Percentiles rank a stretch among this genome's conserved stretches.
Conservation (phyloP, 192 early-diverging fungal species). For the Coemansia guatemalensis region DNA sequence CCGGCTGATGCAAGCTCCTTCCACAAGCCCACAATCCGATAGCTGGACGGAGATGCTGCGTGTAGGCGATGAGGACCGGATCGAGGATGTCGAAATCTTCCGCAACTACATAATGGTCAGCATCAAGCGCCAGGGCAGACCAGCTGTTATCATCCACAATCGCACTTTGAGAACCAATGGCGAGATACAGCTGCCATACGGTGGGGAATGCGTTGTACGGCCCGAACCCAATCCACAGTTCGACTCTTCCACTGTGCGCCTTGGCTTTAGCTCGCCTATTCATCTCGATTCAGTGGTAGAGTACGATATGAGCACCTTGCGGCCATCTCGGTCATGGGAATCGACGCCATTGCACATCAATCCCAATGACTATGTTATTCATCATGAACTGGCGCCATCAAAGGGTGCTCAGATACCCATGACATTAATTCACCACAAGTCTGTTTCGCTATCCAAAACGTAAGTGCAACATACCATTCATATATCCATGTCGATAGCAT, state of each 20-base stretch:
- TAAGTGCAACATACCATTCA: slow-evolving; percentile 1
- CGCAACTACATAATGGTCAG: slow-evolving; percentile 40
- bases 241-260: slow-evolving; percentile 38
- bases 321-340: slow-evolving; percentile 25
- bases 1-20: slow-evolving; percentile 57
- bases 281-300: slow-evolving; percentile 66
- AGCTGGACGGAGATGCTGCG: slow-evolving; percentile 63
- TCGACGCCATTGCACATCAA: slow-evolving; percentile 38
- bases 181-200: slow-evolving; percentile 35
- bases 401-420: slow-evolving; percentile 60
- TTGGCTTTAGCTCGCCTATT: slow-evolving; percentile 61
- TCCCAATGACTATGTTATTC: slow-evolving; percentile 28
- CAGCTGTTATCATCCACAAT: slow-evolving; percentile 42
- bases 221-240: slow-evolving; percentile 64
- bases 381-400: slow-evolving; percentile 14
- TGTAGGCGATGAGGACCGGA: slow-evolving; percentile 60
- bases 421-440: slow-evolving; percentile 61
- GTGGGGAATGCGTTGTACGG: slow-evolving; percentile 54
- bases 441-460: slow-evolving; percentile 12
- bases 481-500: not conserved
- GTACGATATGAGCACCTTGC: slow-evolving; percentile 58
- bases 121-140: slow-evolving; percentile 39
- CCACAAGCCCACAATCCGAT: slow-evolving; percentile 28
- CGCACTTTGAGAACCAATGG: slow-evolving; percentile 7
- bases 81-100: slow-evolving; percentile 79